Evolutionary conservation across 139 green algal genomes (phyloP).

Genomic region (Tetraselmis chui): DNA sequence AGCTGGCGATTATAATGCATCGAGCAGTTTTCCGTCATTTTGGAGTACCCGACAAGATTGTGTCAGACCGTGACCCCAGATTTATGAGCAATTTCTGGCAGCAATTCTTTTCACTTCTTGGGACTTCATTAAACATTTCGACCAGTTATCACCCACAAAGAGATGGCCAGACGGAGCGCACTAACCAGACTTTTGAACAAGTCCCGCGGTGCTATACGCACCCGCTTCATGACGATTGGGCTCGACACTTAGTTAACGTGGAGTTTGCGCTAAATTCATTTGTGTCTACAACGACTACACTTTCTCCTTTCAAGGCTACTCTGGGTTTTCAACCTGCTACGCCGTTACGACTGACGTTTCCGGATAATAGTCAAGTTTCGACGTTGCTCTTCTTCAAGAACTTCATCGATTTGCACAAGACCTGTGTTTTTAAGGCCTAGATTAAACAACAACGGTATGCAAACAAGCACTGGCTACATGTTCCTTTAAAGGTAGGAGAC

Average conservation of each 20-base stretch:
- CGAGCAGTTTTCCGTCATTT: too few relatives aligned
- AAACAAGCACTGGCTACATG: background rate
- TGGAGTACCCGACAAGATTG: background rate
- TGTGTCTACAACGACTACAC: background rate
- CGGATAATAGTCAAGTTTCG: background rate
- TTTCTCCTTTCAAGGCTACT: background rate
- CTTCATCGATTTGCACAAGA: background rate
- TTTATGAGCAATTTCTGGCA: constrained; percentile 1
- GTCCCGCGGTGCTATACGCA: background rate
- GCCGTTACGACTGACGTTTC: background rate
- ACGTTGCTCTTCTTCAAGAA: background rate
- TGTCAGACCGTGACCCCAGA: background rate
- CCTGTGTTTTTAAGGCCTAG: background rate
- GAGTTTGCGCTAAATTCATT: background rate
- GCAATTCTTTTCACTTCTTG: background rate
- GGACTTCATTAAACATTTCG: background rate
- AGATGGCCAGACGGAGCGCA: background rate
- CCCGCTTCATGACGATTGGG: background rate
- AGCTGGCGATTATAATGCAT: background rate
- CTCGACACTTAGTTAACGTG: background rate
- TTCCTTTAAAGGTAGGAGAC: background rate
- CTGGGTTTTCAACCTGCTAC: background rate
- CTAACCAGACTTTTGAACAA: background rate
- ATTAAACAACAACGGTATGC: background rate
- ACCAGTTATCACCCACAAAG: background rate